These are phyloP conservation scores for Lactarius trivialis DNA, from an alignment of 768 basidiomycete species.

Conservation along the genomic window DNA sequence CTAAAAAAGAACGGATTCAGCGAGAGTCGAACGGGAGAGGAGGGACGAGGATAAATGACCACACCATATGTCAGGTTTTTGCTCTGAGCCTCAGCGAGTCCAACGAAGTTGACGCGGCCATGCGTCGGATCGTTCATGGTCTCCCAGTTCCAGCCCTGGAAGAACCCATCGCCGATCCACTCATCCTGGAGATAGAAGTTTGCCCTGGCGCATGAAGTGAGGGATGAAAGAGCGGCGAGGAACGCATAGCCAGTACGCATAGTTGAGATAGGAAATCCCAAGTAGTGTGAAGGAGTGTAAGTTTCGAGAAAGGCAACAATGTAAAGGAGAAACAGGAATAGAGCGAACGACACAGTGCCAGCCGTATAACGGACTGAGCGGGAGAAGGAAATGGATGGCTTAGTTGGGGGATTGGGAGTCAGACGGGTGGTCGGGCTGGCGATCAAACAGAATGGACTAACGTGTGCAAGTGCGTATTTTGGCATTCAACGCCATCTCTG, in stretches of 20 bases:
- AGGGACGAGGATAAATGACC: conserved; percentile 8
- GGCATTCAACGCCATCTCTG: background rate
- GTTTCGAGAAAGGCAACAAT: conserved; percentile 21
- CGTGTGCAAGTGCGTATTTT: background rate
- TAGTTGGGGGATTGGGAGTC: background rate
- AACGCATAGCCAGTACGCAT: conserved; percentile 32
- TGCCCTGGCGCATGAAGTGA: conserved; percentile 8
- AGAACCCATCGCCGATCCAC: conserved; percentile 38
- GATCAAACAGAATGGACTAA: background rate
- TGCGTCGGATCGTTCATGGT: conserved; percentile 54
- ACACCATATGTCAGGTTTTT: conserved; percentile 44
- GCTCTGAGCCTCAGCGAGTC: conserved; percentile 35
- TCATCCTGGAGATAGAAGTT: conserved; percentile 14
- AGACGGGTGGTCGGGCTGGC: background rate
- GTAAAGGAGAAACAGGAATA: conserved; percentile 27
- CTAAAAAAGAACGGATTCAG: conserved; percentile 25
- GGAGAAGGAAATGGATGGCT: background rate
- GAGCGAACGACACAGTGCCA: conserved; percentile 18
- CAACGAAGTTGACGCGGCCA: conserved; percentile 56
- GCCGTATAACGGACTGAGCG: conserved; percentile 6
- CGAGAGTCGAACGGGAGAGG: background rate
- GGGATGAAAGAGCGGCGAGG: conserved; percentile 12
- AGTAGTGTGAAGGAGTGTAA: conserved; percentile 21
- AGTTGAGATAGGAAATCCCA: conserved; percentile 23
- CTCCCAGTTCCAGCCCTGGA: conserved; percentile 43